Base-by-base conservation (phyloP, 1,139 yeast genomes). In the Yarrowia galli region DNA sequence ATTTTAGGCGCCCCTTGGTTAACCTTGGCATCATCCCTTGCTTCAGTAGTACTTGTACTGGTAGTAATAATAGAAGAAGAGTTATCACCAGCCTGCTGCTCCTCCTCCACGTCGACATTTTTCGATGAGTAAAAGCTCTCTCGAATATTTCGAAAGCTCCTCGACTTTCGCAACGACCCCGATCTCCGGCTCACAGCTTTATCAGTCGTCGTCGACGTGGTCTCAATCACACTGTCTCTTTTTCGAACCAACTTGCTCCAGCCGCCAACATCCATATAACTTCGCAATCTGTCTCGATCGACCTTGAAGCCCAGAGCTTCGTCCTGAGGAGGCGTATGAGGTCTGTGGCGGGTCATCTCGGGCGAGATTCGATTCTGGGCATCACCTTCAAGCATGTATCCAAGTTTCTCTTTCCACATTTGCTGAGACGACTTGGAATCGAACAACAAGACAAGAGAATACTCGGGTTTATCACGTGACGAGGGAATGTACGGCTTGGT, bases 261-360 rank as follows among this genome's bases (percentile, higher is more conserved):
- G 10, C 60, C 60, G 36, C 60, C 60, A 15, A 53, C 60, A 10
- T 53, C 60, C 60, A 53, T 53, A 28, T 53, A 53, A 10, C 18
- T 36, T 9, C 49, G 64, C 38, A 35, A 18, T 22, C 25, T 46
- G 15, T 53, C 64, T 53, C 49, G 36, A 15, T 49, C 46, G 53
- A 38, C 61, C 23, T 56, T 51, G 43, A 38, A 40, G 12, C 49
- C 61, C 18, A 49, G 45, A 16, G 25, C 56, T 13, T 49, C 60
- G 28, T 45, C 42, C 23, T 43, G 45, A 5, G 60, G 60, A n/a
- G 60, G 60, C 32, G 60, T 53, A 8, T 53, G 60, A 5, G 60
- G 60, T 18, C 60, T 20, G 18, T 51, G 58, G 0, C 58, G 58
- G 12, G 58, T 35, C 18, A 20, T 15, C 9, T 15, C 38, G 13